phyloP scores from a whole-genome alignment of 495 filamentous ascomycete species.

The Physcia stellaris region DNA sequence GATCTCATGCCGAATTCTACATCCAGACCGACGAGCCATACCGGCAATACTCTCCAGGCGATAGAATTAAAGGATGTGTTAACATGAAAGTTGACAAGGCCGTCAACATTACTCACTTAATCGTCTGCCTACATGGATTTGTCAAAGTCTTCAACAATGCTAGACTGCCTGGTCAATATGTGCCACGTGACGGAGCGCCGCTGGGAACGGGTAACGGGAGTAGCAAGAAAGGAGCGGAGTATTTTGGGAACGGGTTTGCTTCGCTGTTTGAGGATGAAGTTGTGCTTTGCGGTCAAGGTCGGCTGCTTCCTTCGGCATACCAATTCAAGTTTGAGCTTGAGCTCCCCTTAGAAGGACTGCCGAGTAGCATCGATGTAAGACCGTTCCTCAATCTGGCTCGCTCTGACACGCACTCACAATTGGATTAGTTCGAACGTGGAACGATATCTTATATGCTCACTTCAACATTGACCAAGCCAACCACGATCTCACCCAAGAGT shows the following conservation, averaged over 20 bases:
- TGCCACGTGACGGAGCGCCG: slow-evolving; percentile 28
- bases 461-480: slow-evolving; percentile 79
- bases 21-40: slow-evolving; percentile 68
- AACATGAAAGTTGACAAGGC: slow-evolving; percentile 69
- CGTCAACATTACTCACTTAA: slow-evolving; percentile 79
- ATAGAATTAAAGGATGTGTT: slow-evolving; percentile 57
- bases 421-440: slow-evolving; percentile 76
- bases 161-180: slow-evolving; percentile 45
- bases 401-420: not conserved
- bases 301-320: slow-evolving; percentile 71
- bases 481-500: slow-evolving; percentile 65
- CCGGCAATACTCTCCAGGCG: slow-evolving; percentile 64
- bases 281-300: slow-evolving; percentile 80
- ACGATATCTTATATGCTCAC: slow-evolving; percentile 84
- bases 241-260: slow-evolving; percentile 68
- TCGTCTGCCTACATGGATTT: slow-evolving; percentile 73
- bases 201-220: slow-evolving; percentile 31
- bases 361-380: slow-evolving; percentile 88
- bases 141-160: slow-evolving; percentile 78
- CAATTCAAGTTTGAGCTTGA: slow-evolving; percentile 86
- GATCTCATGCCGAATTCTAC: slow-evolving; percentile 71
- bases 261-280: slow-evolving; percentile 85
- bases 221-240: slow-evolving; percentile 47
- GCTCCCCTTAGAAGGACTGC: slow-evolving; percentile 63
- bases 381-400: not conserved